These are phyloP conservation scores for Cymbopogon flexuosus DNA, from an alignment of 202 grass and related monocot genomes.

Conservation along the genomic window DNA sequence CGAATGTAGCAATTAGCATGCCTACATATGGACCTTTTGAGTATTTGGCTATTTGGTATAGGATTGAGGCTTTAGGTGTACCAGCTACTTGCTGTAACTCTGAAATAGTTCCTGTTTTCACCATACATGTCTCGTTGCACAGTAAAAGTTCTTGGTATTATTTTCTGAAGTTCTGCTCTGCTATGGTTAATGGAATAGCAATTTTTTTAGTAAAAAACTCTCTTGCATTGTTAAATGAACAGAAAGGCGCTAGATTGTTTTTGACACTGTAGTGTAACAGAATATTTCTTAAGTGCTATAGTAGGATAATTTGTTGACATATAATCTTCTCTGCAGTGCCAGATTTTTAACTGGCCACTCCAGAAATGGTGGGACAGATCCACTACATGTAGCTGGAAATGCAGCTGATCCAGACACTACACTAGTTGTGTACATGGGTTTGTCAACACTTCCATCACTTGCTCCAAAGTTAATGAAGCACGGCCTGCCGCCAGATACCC, in stretches of 20 bases:
- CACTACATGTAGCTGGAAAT: slow-evolving; percentile 78
- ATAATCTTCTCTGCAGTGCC: slow-evolving; percentile 53
- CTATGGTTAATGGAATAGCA: not conserved
- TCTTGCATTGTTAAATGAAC: not conserved
- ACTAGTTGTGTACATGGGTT: slow-evolving; percentile 95
- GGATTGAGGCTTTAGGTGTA: not conserved
- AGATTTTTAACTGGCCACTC: slow-evolving; percentile 96
- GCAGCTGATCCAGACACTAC: slow-evolving; percentile 84
- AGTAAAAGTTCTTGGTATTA: not conserved
- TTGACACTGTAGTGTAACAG: not conserved
- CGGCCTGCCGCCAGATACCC: slow-evolving; percentile 66
- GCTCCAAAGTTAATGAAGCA: slow-evolving; percentile 78
- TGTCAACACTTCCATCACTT: slow-evolving; percentile 74
- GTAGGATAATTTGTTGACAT: slow-evolving; percentile 8
- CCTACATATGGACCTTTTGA: not conserved
- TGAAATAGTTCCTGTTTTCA: not conserved
- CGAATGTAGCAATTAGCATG: not conserved
- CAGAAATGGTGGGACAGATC: slow-evolving; percentile 92
- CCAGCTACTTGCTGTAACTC: not conserved
- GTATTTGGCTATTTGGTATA: not conserved
- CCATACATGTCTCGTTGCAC: not conserved
- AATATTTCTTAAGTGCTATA: not conserved
- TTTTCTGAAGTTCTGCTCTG: not conserved
- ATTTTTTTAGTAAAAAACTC: not conserved
- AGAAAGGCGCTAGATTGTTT: not conserved